phyloP scores from a whole-genome alignment of 805 yeast genomes.

The Cyberlindnera mississippiensis region DNA sequence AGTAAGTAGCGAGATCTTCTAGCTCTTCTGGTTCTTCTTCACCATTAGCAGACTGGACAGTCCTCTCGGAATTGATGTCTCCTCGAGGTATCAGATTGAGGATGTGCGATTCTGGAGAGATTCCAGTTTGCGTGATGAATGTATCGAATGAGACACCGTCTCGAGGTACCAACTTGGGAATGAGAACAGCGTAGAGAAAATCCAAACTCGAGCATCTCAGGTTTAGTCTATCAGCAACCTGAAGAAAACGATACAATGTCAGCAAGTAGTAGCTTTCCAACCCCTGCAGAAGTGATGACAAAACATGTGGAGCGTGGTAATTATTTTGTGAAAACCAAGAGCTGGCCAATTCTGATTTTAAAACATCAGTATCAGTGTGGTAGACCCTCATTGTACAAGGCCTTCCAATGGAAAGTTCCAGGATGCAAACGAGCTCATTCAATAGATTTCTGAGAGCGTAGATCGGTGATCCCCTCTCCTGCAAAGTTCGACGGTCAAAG shows the following conservation, averaged over 20 bases:
- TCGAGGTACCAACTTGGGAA: neutral
- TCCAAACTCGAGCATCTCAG: constrained; percentile 13
- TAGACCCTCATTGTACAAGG: neutral
- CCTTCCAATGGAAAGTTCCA: neutral
- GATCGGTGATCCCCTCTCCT: neutral
- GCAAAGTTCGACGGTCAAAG: neutral
- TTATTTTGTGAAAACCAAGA: neutral
- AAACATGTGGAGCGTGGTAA: neutral
- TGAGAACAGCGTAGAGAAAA: constrained; percentile 9
- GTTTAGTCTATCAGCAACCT: constrained; percentile 10
- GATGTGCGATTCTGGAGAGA: no score
- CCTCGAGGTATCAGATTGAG: no score
- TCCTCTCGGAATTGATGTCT: no score
- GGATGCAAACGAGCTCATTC: constrained; percentile 3
- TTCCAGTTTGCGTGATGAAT: no score
- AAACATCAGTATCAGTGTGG: neutral
- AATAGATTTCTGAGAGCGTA: constrained; percentile 1
- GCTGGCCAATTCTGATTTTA: neutral
- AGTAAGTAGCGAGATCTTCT: no score
- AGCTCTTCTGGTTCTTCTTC: no score
- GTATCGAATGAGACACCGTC: no score
- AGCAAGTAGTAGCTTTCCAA: constrained; percentile 2
- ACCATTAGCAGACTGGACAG: no score
- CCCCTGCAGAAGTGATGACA: neutral
- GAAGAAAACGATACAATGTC: constrained; percentile 14